Percentiles rank a stretch among this genome's conserved stretches.
These are phyloP conservation scores for Triticum dicoccoides DNA, from an alignment of 176 grass and related monocot genomes.

Conservation along the genomic window DNA sequence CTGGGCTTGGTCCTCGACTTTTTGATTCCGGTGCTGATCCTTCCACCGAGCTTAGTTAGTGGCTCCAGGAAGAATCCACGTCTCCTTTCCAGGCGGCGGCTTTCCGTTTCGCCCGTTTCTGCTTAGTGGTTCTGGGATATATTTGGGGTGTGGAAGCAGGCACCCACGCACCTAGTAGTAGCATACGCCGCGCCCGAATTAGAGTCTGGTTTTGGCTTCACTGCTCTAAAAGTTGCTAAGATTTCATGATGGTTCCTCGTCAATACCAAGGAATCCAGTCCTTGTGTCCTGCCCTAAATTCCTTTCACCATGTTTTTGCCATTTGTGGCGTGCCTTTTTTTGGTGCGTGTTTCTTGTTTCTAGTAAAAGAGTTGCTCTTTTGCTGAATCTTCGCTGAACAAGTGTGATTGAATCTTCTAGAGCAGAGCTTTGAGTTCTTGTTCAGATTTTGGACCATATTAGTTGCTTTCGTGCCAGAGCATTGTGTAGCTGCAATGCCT, in stretches of 20 bases:
- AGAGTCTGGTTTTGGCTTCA: not conserved
- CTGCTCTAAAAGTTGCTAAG: not conserved
- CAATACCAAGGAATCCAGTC: not conserved
- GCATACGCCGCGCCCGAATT: not conserved
- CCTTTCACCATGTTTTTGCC: not conserved
- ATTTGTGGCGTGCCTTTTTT: not conserved
- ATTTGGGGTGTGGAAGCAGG: slow-evolving; percentile 1
- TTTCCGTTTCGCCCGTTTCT: not conserved
- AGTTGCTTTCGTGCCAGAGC: slow-evolving; percentile 25
- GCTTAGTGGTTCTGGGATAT: not conserved
- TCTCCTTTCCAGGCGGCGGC: slow-evolving; percentile 7
- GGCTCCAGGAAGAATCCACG: not conserved
- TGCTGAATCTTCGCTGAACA: not conserved
- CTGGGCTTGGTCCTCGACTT: not conserved
- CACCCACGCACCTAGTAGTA: not conserved
- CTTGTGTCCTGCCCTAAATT: not conserved
- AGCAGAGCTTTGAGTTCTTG: not conserved
- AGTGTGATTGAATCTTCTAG: not conserved
- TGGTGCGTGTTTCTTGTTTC: not conserved
- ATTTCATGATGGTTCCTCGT: slow-evolving; percentile 1
- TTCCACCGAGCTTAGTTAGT: not conserved
- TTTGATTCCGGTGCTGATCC: slow-evolving; percentile 10
- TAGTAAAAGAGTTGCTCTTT: not conserved
- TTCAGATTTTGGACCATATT: slow-evolving; percentile 30
- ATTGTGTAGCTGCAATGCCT: slow-evolving; percentile 15